Evolutionary conservation across 352 stramenopile genomes (phyloP), one percentile per base, ranked within the genome.

Genomic region (Elongisporangium undulatum): DNA sequence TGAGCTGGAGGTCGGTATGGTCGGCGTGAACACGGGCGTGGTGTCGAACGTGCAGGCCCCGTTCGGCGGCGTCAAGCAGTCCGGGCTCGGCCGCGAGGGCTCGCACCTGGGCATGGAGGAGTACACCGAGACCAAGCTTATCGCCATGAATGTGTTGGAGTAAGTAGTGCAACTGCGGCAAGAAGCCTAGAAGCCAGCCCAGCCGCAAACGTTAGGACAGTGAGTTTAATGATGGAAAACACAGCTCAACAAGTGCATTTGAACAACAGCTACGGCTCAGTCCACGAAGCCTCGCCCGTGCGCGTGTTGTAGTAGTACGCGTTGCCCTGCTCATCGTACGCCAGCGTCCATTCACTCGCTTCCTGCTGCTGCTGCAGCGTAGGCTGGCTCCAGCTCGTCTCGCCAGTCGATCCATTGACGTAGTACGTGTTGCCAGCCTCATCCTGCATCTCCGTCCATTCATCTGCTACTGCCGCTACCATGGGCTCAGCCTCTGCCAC

Each of bases 91-190:
- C 38, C 86, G 90, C 56, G 94, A 99, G 58, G 96, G 90, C 64
- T 93, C 86, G 17, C 78, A 80, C 29, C 62, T 94, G 26, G 96
- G 96, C 0, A 61, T 98, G 8, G 87, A 96, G 22, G 96, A 99
- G 74, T 99, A 99, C 74, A 69, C 97, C 48, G 96, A 99, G 72
- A 98, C 91, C 20, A 99, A 99, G 74, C 98, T 99, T 73, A 79
- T 99, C 45, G 82, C 69, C 64, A 74, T 97, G 57, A 85, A 51
- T 51, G 17, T 23, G 48, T 51, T 51, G n/a, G 15, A 20, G 48
- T 57, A 59, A 49, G 53, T 57, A 50, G 58, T 16, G 26, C 49
- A 55, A n/a, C 24, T 66, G 52, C 58, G 55, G 50, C 64, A 66
- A 51, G 24, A n/a, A n/a, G n/a, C n/a, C n/a, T 41, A 1, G 29